A percentile compares a stretch with the other conserved stretches of the same genome.
Evolutionary conservation across 768 basidiomycete species (phyloP).

Genomic region (Leccinum aurantiacum): DNA sequence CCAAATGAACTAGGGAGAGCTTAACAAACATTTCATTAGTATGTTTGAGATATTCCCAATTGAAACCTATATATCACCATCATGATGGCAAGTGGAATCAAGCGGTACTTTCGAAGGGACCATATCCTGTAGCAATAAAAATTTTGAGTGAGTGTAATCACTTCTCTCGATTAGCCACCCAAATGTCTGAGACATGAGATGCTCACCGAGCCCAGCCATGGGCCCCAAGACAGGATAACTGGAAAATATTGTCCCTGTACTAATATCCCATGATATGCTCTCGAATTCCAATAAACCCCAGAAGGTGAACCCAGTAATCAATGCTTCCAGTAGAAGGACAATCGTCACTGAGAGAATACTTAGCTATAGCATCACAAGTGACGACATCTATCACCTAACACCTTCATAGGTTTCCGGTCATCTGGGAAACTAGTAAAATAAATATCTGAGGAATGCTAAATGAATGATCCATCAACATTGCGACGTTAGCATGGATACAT

Average conservation of each 20-base stretch:
- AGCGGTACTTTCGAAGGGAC: too few relatives aligned
- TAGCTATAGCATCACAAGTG: background rate
- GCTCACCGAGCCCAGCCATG: background rate
- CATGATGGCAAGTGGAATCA: too few relatives aligned
- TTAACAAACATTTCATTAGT: too few relatives aligned
- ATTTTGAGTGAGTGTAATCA: slow-evolving; percentile 7
- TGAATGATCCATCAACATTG: background rate
- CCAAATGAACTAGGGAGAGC: too few relatives aligned
- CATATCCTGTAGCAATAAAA: too few relatives aligned
- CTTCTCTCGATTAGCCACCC: background rate
- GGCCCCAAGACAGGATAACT: background rate
- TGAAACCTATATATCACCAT: too few relatives aligned
- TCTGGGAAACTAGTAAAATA: background rate
- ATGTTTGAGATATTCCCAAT: too few relatives aligned
- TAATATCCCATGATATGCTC: too few relatives aligned
- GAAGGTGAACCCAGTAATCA: background rate
- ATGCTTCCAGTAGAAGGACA: background rate
- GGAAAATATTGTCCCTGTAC: too few relatives aligned
- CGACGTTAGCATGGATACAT: too few relatives aligned
- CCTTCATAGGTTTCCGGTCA: background rate
- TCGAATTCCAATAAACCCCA: background rate
- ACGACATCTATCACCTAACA: background rate
- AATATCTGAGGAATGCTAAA: background rate
- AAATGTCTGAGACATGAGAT: background rate
- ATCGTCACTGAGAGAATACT: background rate